phyloP scores from a whole-genome alignment of 176 grass and related monocot genomes.

The Musa beccarii region DNA sequence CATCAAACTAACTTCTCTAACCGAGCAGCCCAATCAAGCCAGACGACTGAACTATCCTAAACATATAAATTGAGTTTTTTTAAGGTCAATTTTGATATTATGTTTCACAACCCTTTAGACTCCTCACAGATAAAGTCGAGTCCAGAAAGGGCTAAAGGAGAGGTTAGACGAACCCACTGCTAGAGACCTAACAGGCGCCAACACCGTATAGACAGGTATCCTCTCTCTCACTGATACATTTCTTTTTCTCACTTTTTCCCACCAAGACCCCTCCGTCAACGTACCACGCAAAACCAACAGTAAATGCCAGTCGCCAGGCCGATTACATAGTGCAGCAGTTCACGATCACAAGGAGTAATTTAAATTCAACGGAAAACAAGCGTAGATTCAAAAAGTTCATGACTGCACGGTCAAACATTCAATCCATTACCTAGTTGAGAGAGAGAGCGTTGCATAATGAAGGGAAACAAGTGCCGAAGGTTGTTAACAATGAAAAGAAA shows the following conservation, averaged over 20 bases:
- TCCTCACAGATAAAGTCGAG: too few relatives aligned
- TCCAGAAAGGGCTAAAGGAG: background rate
- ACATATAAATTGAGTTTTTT: background rate
- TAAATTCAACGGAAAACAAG: background rate
- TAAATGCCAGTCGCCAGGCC: background rate
- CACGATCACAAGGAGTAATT: background rate
- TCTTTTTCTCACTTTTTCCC: background rate
- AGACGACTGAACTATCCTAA: background rate
- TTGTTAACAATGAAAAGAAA: background rate
- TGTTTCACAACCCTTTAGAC: background rate
- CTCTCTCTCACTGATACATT: background rate
- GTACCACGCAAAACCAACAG: too few relatives aligned
- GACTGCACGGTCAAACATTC: background rate
- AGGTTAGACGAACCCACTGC: background rate
- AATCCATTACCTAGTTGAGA: background rate
- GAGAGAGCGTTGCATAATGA: background rate
- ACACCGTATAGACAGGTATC: background rate
- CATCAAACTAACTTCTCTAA: background rate
- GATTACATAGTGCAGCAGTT: background rate
- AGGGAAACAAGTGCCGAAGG: background rate
- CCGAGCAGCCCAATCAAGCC: background rate
- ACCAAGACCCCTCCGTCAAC: background rate
- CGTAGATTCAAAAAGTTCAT: background rate
- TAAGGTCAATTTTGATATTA: background rate
- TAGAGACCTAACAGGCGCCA: background rate